Percentiles rank a stretch among this genome's conserved stretches.
phyloP scores from a whole-genome alignment of 1,139 yeast genomes.

The Lodderomyces metapsilosis region DNA sequence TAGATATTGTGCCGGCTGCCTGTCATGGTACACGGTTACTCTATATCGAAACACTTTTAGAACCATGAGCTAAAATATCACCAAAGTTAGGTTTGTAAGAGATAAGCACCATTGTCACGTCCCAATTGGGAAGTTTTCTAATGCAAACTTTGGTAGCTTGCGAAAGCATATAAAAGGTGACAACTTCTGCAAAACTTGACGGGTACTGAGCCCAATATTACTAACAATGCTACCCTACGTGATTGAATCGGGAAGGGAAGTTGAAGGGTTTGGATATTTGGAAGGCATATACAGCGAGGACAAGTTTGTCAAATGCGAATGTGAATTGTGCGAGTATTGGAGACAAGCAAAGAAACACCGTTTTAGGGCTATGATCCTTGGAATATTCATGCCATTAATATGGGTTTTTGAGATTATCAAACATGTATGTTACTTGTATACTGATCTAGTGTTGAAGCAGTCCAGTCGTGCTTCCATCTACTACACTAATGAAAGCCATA shows the following conservation, averaged over 20 bases:
- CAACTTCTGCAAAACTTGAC: background rate
- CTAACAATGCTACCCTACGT: background rate
- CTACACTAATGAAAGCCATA: background rate
- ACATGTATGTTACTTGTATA: background rate
- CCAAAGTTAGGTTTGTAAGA: background rate
- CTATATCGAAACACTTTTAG: no score
- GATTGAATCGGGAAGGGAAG: background rate
- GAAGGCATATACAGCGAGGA: background rate
- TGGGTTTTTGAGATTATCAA: slow-evolving; percentile 17
- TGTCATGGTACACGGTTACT: no score
- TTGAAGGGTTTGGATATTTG: background rate
- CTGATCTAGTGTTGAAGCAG: background rate
- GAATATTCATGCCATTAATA: slow-evolving; percentile 21
- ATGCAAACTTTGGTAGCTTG: background rate
- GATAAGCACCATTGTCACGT: slow-evolving; percentile 9
- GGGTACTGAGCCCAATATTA: background rate
- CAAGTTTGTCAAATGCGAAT: background rate
- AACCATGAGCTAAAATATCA: no score
- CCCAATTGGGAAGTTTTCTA: slow-evolving; percentile 14
- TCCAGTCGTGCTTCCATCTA: background rate
- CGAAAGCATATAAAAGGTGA: background rate
- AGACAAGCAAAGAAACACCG: slow-evolving; percentile 3
- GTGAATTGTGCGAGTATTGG: slow-evolving; percentile 11
- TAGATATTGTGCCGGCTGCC: no score
- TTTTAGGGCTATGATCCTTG: slow-evolving; percentile 15